Evolutionary conservation across 345 rosid genomes (phyloP).

Genomic region (Ceriops decandra): DNA sequence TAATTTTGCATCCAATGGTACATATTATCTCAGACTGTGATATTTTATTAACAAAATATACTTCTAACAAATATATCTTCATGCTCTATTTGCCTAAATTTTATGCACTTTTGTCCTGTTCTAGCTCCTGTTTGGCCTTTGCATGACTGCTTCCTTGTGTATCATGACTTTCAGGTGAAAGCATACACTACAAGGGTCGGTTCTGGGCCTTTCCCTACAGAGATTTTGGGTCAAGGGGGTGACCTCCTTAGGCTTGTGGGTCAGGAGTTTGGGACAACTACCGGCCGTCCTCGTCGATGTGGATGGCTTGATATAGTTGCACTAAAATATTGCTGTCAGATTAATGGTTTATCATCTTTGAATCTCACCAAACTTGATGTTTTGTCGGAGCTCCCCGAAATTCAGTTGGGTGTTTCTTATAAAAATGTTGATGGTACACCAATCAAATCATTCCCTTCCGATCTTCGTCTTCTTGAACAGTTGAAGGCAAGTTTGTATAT

Average conservation of each 20-base stretch:
- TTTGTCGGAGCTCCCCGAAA: constrained; percentile 75
- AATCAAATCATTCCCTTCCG: constrained; percentile 76
- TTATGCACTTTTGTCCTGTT: too few species aligned
- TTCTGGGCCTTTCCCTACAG: constrained; percentile 98
- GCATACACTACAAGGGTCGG: constrained; percentile 99
- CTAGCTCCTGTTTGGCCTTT: not conserved
- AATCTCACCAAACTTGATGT: constrained; percentile 97
- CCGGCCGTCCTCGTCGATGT: constrained; percentile 99
- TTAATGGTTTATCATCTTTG: constrained; percentile 91
- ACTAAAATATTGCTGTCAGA: constrained; percentile 70
- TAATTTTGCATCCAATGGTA: too few species aligned
- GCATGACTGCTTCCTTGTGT: not conserved
- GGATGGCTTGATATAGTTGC: constrained; percentile 99
- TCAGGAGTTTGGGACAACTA: constrained; percentile 94
- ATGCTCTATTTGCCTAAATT: too few species aligned
- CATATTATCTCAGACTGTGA: too few species aligned
- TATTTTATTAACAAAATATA: too few species aligned
- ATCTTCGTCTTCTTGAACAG: constrained; percentile 78
- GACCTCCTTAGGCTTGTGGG: constrained; percentile 84
- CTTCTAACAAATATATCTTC: too few species aligned
- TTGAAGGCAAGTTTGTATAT: constrained; percentile 44
- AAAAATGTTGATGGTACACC: constrained; percentile 66
- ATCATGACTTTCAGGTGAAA: constrained; percentile 55
- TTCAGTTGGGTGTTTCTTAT: constrained; percentile 77
- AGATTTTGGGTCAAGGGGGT: constrained; percentile 81